Percentiles rank a stretch among this genome's conserved stretches.
These are phyloP conservation scores for Pulveroboletus sp. DNA, from an alignment of 768 basidiomycete genomes.

Conservation along the genomic window DNA sequence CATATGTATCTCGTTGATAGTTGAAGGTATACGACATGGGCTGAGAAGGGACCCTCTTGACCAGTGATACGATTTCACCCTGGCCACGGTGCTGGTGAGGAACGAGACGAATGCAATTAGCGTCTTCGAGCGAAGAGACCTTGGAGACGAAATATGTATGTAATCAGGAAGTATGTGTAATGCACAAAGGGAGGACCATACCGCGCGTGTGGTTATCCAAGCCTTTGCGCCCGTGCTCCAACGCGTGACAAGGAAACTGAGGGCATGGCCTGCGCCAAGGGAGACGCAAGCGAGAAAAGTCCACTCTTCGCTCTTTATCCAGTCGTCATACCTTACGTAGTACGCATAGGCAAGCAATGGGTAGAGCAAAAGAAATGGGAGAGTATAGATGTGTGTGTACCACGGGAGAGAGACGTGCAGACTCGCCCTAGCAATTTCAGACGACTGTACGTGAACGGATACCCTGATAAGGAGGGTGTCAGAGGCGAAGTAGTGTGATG, in stretches of 20 bases:
- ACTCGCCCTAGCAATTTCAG: constrained; percentile 64
- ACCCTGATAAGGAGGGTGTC: constrained; percentile 25
- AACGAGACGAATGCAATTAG: constrained; percentile 76
- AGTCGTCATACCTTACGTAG: constrained; percentile 84
- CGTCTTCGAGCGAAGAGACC: constrained; percentile 65
- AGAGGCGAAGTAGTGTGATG: background rate
- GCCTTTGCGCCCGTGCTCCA: constrained; percentile 83
- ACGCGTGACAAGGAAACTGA: constrained; percentile 86
- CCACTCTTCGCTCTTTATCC: constrained; percentile 94
- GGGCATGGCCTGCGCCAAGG: constrained; percentile 81
- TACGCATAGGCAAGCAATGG: constrained; percentile 88
- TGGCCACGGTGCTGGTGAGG: constrained; percentile 79
- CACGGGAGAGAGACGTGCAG: constrained; percentile 64
- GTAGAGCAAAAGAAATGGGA: constrained; percentile 77
- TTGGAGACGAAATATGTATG: constrained; percentile 9
- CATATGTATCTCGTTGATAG: constrained; percentile 93
- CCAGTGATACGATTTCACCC: constrained; percentile 81
- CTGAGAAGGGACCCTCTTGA: constrained; percentile 56
- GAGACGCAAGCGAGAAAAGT: constrained; percentile 89
- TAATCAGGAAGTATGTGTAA: background rate
- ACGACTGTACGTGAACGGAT: constrained; percentile 51
- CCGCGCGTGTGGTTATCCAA: constrained; percentile 74
- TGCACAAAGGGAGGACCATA: constrained; percentile 25
- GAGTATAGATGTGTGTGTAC: constrained; percentile 65
- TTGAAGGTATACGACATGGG: constrained; percentile 74